These are phyloP conservation scores for Epichloe glyceriae DNA, from an alignment of 2,329 filamentous ascomycete species.

Conservation along the genomic window DNA sequence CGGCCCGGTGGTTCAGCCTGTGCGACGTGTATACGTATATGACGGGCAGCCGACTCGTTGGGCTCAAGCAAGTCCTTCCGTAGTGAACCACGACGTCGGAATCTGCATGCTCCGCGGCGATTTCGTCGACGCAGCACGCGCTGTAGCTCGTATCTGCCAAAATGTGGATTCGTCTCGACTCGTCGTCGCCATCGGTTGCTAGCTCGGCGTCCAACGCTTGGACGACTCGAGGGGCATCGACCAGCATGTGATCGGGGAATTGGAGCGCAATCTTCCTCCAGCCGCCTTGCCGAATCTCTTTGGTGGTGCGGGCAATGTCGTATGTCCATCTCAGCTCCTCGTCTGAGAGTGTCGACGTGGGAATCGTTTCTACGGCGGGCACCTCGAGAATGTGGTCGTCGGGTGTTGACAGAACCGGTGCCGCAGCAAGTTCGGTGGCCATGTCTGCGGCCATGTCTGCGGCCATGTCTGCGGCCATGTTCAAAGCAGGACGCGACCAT, in stretches of 20 bases:
- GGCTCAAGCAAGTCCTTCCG: constrained; percentile 81
- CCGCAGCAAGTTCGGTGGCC: constrained; percentile 33
- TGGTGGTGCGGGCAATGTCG: constrained; percentile 69
- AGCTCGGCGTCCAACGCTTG: constrained; percentile 32
- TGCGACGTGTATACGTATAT: constrained; percentile 81
- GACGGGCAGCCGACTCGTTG: constrained; percentile 74
- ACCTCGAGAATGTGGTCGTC: constrained; percentile 46
- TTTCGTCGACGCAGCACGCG: constrained; percentile 91
- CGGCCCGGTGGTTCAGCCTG: constrained; percentile 47
- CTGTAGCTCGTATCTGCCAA: constrained; percentile 94
- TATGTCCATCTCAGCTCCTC: constrained; percentile 66
- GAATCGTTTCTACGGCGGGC: constrained; percentile 24
- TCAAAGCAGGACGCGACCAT: neutral
- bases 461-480: constrained; percentile 23
- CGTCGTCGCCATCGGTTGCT: neutral
- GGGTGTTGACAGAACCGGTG: constrained; percentile 52
- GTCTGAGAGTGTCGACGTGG: constrained; percentile 32
- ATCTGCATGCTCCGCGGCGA: constrained; percentile 85
- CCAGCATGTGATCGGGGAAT: constrained; percentile 87
- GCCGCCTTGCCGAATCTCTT: constrained; percentile 56
- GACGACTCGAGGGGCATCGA: constrained; percentile 71
- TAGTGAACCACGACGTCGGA: constrained; percentile 92
- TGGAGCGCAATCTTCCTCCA: constrained; percentile 80
- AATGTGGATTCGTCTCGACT: constrained; percentile 51
- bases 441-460: constrained; percentile 20